Evolutionary conservation across 1,284 basidiomycete species (phyloP).

Genomic region (Mycena sp.): DNA sequence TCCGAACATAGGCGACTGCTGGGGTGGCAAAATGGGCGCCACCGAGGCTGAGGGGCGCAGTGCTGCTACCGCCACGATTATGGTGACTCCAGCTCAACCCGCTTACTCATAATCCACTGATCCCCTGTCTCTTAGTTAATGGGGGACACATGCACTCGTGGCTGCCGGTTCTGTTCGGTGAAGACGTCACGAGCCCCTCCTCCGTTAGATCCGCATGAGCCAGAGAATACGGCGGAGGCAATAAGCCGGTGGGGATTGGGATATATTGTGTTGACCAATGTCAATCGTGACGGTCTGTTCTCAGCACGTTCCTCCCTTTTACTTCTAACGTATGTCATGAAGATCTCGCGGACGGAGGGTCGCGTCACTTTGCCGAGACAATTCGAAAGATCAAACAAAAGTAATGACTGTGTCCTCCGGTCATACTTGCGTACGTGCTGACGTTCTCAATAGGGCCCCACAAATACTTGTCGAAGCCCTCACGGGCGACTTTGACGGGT

Average conservation of each 20-base stretch:
- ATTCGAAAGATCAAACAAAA: conserved; percentile 97
- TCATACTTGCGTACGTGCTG: background rate
- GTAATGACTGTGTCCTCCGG: conserved; percentile 51
- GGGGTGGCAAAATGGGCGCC: conserved; percentile 89
- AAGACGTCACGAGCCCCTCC: conserved; percentile 93
- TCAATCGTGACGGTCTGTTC: conserved; percentile 91
- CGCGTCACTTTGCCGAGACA: conserved; percentile 94
- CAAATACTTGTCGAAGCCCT: conserved; percentile 97
- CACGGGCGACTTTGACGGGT: conserved; percentile 94
- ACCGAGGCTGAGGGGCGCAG: conserved; percentile 80
- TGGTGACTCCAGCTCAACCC: conserved; percentile 67
- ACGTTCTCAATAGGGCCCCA: conserved; percentile 72
- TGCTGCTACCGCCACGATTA: conserved; percentile 97
- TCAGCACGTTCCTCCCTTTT: background rate
- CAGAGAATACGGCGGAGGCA: conserved; percentile 98
- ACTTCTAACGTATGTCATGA: conserved; percentile 13
- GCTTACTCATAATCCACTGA: conserved; percentile 22
- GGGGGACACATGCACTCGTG: conserved; percentile 99
- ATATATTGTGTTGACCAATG: conserved; percentile 97
- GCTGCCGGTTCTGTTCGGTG: conserved; percentile 97
- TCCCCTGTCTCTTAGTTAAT: conserved; percentile 72
- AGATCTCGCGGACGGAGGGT: conserved; percentile 95
- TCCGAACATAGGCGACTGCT: conserved; percentile 99
- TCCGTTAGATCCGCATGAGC: conserved; percentile 95
- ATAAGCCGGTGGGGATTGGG: conserved; percentile 98